These are phyloP conservation scores for Coix lacrymajobi DNA, from an alignment of 176 grass and related monocot species.

Conservation along the genomic window DNA sequence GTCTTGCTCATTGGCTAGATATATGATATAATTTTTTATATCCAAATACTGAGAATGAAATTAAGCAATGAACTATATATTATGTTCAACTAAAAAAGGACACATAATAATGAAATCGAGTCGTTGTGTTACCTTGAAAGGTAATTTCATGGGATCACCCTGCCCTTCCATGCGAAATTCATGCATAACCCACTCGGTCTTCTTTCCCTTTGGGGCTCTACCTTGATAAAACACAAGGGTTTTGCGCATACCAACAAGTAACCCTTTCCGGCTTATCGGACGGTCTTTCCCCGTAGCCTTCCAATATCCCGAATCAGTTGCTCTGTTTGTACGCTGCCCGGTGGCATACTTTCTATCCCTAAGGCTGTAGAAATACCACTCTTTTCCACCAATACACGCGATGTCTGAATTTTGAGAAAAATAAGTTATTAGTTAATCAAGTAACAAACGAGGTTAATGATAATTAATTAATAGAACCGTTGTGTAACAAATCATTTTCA, in stretches of 20 bases:
- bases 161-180: conserved; percentile 74
- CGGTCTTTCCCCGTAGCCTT: conserved; percentile 93
- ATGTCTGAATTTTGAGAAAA: conserved; percentile 33
- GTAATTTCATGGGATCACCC: conserved; percentile 40
- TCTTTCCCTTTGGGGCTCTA: conserved; percentile 85
- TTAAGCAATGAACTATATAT: not conserved
- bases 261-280: conserved; percentile 49
- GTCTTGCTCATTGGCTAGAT: not conserved
- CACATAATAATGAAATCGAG: not conserved
- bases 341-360: conserved; percentile 91
- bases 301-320: conserved; percentile 87
- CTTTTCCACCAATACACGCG: conserved; percentile 81
- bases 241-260: conserved; percentile 86
- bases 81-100: not conserved
- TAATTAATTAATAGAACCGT: not conserved
- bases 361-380: conserved; percentile 91
- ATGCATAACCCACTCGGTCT: conserved; percentile 99
- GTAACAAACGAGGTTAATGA: not conserved
- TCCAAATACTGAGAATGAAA: not conserved
- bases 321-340: conserved; percentile 77
- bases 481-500: not conserved
- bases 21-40: not conserved
- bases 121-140: conserved; percentile 42
- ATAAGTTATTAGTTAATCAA: not conserved
- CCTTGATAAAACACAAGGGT: conserved; percentile 93